Percentiles rank a stretch among this genome's conserved stretches.
Conservation (phyloP, 2,329 filamentous ascomycete species). For the Ploettnerulaceae sp. region DNA sequence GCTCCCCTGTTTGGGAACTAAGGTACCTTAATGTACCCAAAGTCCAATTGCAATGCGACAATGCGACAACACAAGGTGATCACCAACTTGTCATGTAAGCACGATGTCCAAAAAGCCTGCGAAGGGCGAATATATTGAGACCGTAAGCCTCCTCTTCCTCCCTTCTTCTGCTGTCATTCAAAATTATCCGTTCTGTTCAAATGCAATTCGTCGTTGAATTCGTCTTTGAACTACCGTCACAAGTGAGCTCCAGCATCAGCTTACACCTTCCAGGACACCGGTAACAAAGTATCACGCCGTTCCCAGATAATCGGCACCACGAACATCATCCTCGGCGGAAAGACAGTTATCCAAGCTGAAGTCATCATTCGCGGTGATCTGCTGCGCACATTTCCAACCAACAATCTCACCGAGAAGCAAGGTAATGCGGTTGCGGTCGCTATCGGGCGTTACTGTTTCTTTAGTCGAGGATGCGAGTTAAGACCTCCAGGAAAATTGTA, state of each 20-base stretch:
- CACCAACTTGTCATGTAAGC: conserved; percentile 16
- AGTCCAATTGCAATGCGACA: too few relatives aligned
- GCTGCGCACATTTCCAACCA: conserved; percentile 50
- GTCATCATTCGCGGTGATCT: conserved; percentile 93
- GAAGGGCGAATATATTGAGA: conserved; percentile 96
- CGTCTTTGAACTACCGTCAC: too few relatives aligned
- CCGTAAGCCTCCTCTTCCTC: conserved; percentile 50
- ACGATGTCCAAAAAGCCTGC: conserved; percentile 71
- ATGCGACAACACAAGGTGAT: not conserved
- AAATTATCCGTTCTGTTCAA: too few relatives aligned
- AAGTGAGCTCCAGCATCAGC: conserved; percentile 7
- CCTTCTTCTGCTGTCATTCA: too few relatives aligned
- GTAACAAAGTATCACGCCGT: conserved; percentile 95
- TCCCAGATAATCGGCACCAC: conserved; percentile 90
- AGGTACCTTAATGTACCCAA: too few relatives aligned
- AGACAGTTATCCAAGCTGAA: conserved; percentile 92
- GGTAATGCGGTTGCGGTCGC: conserved; percentile 58
- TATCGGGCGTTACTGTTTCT: conserved; percentile 87
- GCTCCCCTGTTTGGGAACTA: too few relatives aligned
- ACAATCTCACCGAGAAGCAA: conserved; percentile 34
- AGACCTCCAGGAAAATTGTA: conserved; percentile 79
- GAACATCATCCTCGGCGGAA: conserved; percentile 95
- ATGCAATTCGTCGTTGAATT: too few relatives aligned
- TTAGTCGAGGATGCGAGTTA: conserved; percentile 72
- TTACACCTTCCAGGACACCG: conserved; percentile 67